phyloP scores from a whole-genome alignment of 345 rosid genomes.

The Erysimum cheiranthoides region DNA sequence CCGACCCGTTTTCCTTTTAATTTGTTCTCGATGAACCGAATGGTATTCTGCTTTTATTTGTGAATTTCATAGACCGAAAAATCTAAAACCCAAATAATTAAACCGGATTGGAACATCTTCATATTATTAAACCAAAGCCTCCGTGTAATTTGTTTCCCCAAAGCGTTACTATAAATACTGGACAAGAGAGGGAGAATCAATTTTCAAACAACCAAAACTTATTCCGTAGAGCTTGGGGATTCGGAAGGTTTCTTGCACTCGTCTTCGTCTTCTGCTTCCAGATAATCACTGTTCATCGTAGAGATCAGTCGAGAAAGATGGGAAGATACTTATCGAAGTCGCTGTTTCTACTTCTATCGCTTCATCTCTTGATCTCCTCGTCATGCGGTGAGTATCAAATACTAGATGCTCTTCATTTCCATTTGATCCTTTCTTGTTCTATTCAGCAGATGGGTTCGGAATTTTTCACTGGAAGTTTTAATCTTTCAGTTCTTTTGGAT shows the following conservation, averaged over 20 bases:
- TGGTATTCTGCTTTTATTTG: neutral
- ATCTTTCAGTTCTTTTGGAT: constrained; percentile 1
- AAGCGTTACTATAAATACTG: neutral
- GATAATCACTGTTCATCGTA: neutral
- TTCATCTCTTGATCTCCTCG: constrained; percentile 23
- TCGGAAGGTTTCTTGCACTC: neutral
- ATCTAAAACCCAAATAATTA: neutral
- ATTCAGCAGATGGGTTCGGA: neutral
- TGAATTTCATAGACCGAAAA: constrained; percentile 1
- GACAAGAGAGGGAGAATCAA: neutral
- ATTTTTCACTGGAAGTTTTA: neutral
- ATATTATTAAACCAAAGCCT: neutral
- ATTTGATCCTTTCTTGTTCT: neutral
- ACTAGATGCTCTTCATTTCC: neutral
- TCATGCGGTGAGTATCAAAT: constrained; percentile 23
- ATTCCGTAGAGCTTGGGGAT: neutral
- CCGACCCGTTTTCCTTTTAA: neutral
- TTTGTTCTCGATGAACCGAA: neutral
- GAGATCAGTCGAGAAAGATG: constrained; percentile 15
- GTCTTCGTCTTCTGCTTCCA: too few species aligned
- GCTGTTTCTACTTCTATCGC: neutral
- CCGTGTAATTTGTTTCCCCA: neutral
- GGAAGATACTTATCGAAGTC: neutral
- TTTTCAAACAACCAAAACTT: neutral
- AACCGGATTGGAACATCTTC: constrained; percentile 5